Evolutionary conservation across 23 red algal species (phyloP).

Genomic region (Gracilaria caudata): DNA sequence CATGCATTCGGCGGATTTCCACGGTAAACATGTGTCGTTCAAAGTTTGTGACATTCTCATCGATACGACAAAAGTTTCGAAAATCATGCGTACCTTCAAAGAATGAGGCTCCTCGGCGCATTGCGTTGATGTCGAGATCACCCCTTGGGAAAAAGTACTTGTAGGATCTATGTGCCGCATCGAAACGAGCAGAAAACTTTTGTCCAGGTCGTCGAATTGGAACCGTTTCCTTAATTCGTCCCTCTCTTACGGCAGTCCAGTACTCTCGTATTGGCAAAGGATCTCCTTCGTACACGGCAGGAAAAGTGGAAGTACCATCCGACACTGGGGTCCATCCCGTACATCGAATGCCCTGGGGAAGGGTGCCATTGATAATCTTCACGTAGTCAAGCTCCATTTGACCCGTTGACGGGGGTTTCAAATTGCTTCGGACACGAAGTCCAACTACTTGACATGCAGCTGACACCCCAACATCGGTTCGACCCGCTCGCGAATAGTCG

Average conservation of each 20-base stretch:
- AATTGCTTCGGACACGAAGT: constrained; percentile 69
- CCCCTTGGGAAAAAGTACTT: constrained; percentile 85
- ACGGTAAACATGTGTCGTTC: constrained; percentile 72
- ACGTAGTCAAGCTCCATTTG: constrained; percentile 81
- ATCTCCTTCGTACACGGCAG: constrained; percentile 31
- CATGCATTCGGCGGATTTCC: constrained; percentile 41
- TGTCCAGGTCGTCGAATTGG: constrained; percentile 45
- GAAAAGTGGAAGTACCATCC: constrained; percentile 27
- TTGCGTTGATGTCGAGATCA: constrained; percentile 72
- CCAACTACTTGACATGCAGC: constrained; percentile 88
- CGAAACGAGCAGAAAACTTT: constrained; percentile 87
- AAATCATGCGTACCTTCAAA: constrained; percentile 96
- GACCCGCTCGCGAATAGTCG: constrained; percentile 84
- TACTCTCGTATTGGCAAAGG: constrained; percentile 30
- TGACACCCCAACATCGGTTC: constrained; percentile 96
- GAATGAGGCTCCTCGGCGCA: constrained; percentile 66
- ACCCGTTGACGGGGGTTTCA: constrained; percentile 52
- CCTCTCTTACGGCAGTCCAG: constrained; percentile 37
- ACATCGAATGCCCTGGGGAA: constrained; percentile 84
- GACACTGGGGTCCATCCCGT: constrained; percentile 80
- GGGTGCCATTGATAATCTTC: constrained; percentile 76
- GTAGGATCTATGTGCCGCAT: constrained; percentile 80
- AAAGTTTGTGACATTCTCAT: constrained; percentile 78
- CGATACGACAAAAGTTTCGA: constrained; percentile 97
- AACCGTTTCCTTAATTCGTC: neutral